Evolutionary conservation across 164 flowering plant genomes (phyloP).

Genomic region (Tetrastigma voinierianum): DNA sequence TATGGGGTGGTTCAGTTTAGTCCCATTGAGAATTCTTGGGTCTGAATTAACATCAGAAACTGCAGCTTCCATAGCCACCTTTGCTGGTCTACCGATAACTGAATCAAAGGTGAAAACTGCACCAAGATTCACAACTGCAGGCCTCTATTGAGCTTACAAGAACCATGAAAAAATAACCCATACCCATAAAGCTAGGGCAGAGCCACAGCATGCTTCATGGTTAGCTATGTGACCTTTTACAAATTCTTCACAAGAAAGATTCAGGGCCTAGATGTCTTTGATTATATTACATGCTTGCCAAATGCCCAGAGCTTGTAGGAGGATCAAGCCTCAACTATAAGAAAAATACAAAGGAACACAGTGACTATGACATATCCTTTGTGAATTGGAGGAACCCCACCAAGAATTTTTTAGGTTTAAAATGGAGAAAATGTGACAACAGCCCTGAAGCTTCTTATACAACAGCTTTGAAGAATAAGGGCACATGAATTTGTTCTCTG

Average conservation of each 20-base stretch:
- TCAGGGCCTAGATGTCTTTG: not conserved
- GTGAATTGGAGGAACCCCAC: too few species aligned
- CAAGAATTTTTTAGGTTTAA: too few species aligned
- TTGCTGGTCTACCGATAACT: slow-evolving; percentile 71
- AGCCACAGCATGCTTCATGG: slow-evolving; percentile 1
- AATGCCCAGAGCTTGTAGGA: not conserved
- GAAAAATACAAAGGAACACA: too few species aligned
- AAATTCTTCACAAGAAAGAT: not conserved
- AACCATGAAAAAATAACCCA: slow-evolving; percentile 28
- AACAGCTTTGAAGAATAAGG: too few species aligned
- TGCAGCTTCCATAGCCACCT: slow-evolving; percentile 63
- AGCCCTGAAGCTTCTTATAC: too few species aligned
- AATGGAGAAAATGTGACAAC: too few species aligned
- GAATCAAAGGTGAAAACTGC: slow-evolving; percentile 71
- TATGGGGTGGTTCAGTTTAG: slow-evolving; percentile 40
- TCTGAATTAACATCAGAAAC: slow-evolving; percentile 59
- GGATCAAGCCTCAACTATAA: too few species aligned
- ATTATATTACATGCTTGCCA: too few species aligned
- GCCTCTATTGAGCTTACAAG: slow-evolving; percentile 35
- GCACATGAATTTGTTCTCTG: too few species aligned
- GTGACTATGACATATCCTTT: too few species aligned
- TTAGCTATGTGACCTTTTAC: not conserved
- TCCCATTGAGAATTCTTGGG: slow-evolving; percentile 52
- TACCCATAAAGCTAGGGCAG: slow-evolving; percentile 16
- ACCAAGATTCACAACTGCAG: slow-evolving; percentile 59